A percentile compares a stretch with the other conserved stretches of the same genome.
Evolutionary conservation across 169 alveolate species (phyloP).

Genomic region (Plasmodium vivax): DNA sequence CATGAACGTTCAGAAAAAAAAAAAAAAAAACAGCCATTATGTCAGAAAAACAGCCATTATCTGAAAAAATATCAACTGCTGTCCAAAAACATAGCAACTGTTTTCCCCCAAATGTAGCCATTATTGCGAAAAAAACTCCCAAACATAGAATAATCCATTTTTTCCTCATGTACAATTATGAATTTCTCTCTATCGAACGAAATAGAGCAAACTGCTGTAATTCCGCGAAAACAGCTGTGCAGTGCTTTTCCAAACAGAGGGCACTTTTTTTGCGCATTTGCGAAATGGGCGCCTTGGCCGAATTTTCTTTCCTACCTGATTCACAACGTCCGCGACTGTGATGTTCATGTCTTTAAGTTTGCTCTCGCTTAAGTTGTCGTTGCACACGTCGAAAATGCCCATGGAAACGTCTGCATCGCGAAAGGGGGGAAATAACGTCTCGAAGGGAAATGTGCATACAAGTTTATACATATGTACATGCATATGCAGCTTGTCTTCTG

Average conservation of each 20-base stretch:
- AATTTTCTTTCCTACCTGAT: conserved; percentile 16
- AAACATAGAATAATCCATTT: conserved; percentile 2
- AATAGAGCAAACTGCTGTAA: not conserved
- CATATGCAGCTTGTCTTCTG: not conserved
- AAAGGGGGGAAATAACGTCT: not conserved
- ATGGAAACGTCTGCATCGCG: conserved; percentile 57
- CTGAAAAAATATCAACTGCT: not conserved
- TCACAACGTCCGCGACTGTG: conserved; percentile 50
- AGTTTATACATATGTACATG: not conserved
- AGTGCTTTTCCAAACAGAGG: not conserved
- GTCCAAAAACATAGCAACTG: not conserved
- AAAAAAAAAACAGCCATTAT: conserved; percentile 16
- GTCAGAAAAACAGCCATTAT: not conserved
- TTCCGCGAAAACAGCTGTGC: not conserved
- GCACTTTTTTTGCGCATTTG: not conserved
- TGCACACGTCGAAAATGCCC: conserved; percentile 67
- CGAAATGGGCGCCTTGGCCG: not conserved
- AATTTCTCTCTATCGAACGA: not conserved
- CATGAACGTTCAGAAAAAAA: conserved; percentile 41
- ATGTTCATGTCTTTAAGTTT: conserved; percentile 57
- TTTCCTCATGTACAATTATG: conserved; percentile 1
- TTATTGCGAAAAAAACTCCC: not conserved
- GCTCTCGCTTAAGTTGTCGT: conserved; percentile 44
- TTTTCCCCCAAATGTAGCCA: not conserved
- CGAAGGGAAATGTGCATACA: not conserved